A percentile compares a stretch with the other conserved stretches of the same genome.
phyloP scores from a whole-genome alignment of 176 grass and related monocot species.

The Saccharum spontaneum region DNA sequence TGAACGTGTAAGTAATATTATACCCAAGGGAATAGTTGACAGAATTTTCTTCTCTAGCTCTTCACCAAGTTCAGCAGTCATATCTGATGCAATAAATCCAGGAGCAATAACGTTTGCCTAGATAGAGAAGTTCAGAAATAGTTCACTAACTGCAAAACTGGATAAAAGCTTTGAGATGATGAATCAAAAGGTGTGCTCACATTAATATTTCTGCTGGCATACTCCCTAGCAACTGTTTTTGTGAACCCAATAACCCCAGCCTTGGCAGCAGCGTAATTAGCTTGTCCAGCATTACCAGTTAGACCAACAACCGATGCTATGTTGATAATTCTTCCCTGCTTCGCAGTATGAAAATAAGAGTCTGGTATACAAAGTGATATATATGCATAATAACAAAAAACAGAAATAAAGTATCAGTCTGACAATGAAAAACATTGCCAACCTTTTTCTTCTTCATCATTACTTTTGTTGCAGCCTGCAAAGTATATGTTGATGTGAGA shows the following conservation, averaged over 20 bases:
- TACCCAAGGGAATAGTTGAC: conserved; percentile 85
- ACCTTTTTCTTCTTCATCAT: conserved; percentile 99
- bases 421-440: neutral
- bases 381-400: neutral
- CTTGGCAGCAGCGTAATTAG: conserved; percentile 94
- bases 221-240: conserved; percentile 95
- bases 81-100: conserved; percentile 93
- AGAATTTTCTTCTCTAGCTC: conserved; percentile 94
- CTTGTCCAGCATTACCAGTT: conserved; percentile 84
- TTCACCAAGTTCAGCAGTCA: conserved; percentile 85
- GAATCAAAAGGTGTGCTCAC: conserved; percentile 34
- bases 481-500: conserved; percentile 29
- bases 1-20: neutral
- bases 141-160: conserved; percentile 20
- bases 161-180: conserved; percentile 17
- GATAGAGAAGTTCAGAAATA: conserved; percentile 33
- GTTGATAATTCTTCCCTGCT: conserved; percentile 90
- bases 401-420: neutral
- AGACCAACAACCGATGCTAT: conserved; percentile 96
- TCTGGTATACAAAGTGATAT: neutral
- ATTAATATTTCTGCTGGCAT: conserved; percentile 97
- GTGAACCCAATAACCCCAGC: conserved; percentile 97
- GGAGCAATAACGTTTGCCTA: conserved; percentile 85
- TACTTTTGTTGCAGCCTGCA: conserved; percentile 93
- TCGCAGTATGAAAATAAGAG: conserved; percentile 18